These are phyloP conservation scores for Fusarium albosuccineum DNA, from an alignment of 2,329 filamentous ascomycete genomes.

Conservation along the genomic window DNA sequence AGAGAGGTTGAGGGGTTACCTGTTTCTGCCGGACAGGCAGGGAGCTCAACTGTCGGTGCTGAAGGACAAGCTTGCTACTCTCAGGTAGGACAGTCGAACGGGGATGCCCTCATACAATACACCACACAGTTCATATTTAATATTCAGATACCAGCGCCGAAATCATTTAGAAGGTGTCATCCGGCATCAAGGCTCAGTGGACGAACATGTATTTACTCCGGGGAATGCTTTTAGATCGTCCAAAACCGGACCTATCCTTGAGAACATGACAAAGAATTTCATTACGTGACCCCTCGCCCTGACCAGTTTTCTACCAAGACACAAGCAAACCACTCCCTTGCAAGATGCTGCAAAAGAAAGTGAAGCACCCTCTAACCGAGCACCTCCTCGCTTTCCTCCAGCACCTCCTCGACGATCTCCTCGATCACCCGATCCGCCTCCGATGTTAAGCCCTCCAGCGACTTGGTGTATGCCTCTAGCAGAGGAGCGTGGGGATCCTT, in stretches of 20 bases:
- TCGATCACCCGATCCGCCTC: constrained; percentile 86
- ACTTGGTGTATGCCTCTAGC: constrained; percentile 67
- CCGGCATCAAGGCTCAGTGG: background rate
- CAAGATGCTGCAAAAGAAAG: constrained; percentile 46
- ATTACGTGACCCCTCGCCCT: constrained; percentile 52
- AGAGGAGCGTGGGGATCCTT: constrained; percentile 73
- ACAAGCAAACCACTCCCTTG: constrained; percentile 50
- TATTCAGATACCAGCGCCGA: too few species aligned
- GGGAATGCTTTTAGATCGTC: constrained; percentile 41
- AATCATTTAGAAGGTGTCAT: too few species aligned
- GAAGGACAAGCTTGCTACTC: background rate
- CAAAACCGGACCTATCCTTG: constrained; percentile 38
- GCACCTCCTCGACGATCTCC: constrained; percentile 86
- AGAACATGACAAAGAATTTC: constrained; percentile 48
- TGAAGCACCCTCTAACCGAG: constrained; percentile 53
- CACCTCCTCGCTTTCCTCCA: constrained; percentile 88
- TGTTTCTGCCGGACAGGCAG: background rate
- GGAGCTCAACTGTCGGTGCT: background rate
- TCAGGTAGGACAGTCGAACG: background rate
- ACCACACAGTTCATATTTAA: too few species aligned
- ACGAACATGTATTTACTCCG: constrained; percentile 36
- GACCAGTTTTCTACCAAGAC: constrained; percentile 51
- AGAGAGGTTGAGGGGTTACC: background rate
- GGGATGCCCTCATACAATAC: too few species aligned
- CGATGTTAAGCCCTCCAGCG: constrained; percentile 66